A percentile compares a stretch with the other conserved stretches of the same genome.
These are phyloP conservation scores for Rhytidhysteron rufulum DNA, from an alignment of 2,329 filamentous ascomycete genomes.

Conservation along the genomic window DNA sequence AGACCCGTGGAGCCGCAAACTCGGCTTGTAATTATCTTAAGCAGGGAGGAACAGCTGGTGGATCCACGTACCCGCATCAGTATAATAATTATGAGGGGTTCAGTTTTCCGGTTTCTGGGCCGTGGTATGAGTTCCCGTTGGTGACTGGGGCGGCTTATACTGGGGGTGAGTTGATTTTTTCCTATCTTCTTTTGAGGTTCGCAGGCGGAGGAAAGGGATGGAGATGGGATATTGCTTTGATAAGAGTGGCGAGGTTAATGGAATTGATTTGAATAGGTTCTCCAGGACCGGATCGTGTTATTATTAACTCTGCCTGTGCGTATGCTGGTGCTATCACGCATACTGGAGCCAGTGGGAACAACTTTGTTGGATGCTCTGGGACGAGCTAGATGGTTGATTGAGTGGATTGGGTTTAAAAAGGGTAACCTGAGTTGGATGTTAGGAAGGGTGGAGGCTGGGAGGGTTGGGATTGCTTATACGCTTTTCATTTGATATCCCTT, in stretches of 20 bases:
- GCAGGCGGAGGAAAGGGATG: neutral
- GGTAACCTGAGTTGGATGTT: no score
- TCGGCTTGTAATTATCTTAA: slow-evolving; percentile 51
- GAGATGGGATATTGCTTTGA: neutral
- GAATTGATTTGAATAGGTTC: slow-evolving; percentile 40
- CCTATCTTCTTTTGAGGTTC: neutral
- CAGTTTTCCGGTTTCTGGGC: slow-evolving; percentile 53
- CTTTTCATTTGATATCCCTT: no score
- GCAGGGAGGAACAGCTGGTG: slow-evolving; percentile 33
- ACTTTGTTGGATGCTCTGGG: slow-evolving; percentile 61
- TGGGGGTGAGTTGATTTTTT: slow-evolving; percentile 45
- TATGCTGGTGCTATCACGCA: slow-evolving; percentile 66
- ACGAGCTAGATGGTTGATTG: slow-evolving; percentile 19
- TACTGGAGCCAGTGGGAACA: slow-evolving; percentile 63
- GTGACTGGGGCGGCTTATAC: slow-evolving; percentile 49
- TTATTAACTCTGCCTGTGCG: slow-evolving; percentile 56
- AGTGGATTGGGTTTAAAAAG: no score
- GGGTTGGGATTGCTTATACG: no score
- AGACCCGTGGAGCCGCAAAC: slow-evolving; percentile 49
- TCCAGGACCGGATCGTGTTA: slow-evolving; percentile 64
- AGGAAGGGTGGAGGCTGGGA: no score
- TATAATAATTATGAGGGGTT: slow-evolving; percentile 64
- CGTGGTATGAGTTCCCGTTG: slow-evolving; percentile 64
- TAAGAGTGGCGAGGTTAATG: neutral
- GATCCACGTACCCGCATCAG: slow-evolving; percentile 53